phyloP scores from a whole-genome alignment of 176 grass and related monocot species.

The Lolium perenne region DNA sequence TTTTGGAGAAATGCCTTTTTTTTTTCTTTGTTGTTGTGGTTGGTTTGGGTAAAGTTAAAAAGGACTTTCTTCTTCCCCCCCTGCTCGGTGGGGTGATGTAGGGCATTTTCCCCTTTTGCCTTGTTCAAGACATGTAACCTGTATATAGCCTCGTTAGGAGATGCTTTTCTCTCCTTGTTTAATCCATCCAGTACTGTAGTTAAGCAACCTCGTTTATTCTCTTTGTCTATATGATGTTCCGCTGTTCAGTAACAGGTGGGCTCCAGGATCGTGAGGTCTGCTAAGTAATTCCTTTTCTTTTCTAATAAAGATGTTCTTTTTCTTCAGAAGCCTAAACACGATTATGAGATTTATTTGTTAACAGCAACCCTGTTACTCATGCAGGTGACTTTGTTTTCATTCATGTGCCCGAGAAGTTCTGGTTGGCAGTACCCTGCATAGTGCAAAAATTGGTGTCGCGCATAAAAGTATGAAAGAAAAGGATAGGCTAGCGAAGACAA shows the following conservation, averaged over 20 bases:
- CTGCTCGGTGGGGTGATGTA: constrained; percentile 69
- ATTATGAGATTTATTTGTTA: neutral
- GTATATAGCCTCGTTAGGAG: constrained; percentile 25
- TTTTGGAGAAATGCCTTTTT: neutral
- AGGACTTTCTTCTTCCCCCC: constrained; percentile 50
- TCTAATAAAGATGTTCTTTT: neutral
- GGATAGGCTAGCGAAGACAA: too few relatives aligned
- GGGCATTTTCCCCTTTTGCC: constrained; percentile 43
- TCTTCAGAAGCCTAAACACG: neutral
- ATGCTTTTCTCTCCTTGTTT: neutral
- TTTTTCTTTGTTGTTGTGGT: neutral
- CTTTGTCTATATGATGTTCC: neutral
- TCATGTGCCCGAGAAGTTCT: neutral
- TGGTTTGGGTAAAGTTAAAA: constrained; percentile 44
- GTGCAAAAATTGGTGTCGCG: too few relatives aligned
- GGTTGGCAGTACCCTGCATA: neutral
- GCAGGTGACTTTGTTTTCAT: too few relatives aligned
- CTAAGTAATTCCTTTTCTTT: neutral
- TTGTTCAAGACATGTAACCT: constrained; percentile 42
- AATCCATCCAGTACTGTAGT: neutral
- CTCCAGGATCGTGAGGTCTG: neutral
- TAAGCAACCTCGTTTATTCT: neutral
- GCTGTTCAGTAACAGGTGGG: neutral
- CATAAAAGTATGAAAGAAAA: too few relatives aligned
- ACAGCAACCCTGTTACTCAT: neutral